Evolutionary conservation across 768 basidiomycete genomes (phyloP).

Genomic region (Lactarius deliciosus): DNA sequence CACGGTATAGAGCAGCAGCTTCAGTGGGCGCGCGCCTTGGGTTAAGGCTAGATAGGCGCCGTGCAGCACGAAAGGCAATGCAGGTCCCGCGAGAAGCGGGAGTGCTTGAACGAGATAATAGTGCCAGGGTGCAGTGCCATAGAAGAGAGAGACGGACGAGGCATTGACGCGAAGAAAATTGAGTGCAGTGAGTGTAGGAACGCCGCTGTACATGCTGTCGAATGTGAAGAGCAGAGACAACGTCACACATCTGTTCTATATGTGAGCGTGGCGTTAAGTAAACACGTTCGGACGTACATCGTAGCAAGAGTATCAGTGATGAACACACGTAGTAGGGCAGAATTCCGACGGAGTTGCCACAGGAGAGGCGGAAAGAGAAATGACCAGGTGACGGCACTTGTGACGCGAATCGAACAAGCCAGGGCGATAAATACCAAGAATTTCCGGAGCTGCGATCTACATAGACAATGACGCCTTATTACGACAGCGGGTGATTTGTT

Average conservation of each 20-base stretch:
- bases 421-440: slow-evolving; percentile 65
- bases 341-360: slow-evolving; percentile 49
- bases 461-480: slow-evolving; percentile 25
- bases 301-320: slow-evolving; percentile 42
- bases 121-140: slow-evolving; percentile 83
- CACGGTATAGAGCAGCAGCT: slow-evolving; percentile 49
- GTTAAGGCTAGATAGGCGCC: slow-evolving; percentile 40
- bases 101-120: slow-evolving; percentile 87
- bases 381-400: slow-evolving; percentile 84
- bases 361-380: slow-evolving; percentile 62
- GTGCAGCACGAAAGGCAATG: slow-evolving; percentile 70
- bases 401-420: slow-evolving; percentile 83
- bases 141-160: slow-evolving; percentile 87
- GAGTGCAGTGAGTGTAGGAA: slow-evolving; percentile 66
- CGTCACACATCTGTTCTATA: slow-evolving; percentile 19
- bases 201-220: slow-evolving; percentile 73
- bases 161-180: slow-evolving; percentile 86
- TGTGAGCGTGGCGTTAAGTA: background rate
- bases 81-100: slow-evolving; percentile 74
- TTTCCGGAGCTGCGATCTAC: slow-evolving; percentile 36
- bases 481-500: background rate
- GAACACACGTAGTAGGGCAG: slow-evolving; percentile 36
- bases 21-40: slow-evolving; percentile 30
- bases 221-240: slow-evolving; percentile 35
- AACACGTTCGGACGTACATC: slow-evolving; percentile 42